These are phyloP conservation scores for Aspergillus hortae DNA, from an alignment of 2,329 filamentous ascomycete genomes.

Conservation along the genomic window DNA sequence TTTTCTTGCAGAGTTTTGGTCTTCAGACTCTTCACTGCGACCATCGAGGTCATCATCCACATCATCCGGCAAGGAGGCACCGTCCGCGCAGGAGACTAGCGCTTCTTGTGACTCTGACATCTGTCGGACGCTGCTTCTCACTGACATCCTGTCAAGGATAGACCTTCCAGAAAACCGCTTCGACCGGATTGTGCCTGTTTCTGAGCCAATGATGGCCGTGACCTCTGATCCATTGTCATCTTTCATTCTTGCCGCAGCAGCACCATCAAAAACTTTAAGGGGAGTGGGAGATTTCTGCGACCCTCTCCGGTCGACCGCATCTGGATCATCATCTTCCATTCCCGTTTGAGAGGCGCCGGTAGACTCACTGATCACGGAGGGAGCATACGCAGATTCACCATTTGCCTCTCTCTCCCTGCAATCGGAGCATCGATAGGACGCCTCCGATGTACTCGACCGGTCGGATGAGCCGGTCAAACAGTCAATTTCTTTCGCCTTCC, in stretches of 20 bases:
- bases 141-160: conserved; percentile 24
- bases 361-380: conserved; percentile 8
- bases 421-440: conserved; percentile 20
- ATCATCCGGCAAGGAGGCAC: conserved; percentile 23
- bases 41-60: conserved; percentile 19
- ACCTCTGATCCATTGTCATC: conserved; percentile 62
- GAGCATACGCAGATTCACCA: conserved; percentile 10
- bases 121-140: conserved; percentile 13
- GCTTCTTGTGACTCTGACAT: conserved; percentile 36
- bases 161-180: conserved; percentile 29
- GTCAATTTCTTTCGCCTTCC: conserved; percentile 22
- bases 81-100: conserved; percentile 20
- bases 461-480: conserved; percentile 18
- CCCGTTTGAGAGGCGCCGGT: conserved; percentile 2
- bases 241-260: conserved; percentile 28
- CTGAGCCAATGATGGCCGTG: conserved; percentile 53
- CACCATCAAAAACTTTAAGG: conserved; percentile 19
- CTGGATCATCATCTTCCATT: conserved; percentile 1
- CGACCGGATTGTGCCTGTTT: conserved; percentile 28
- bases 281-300: conserved; percentile 1
- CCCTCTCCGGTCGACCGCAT: neutral
- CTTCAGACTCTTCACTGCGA: conserved; percentile 10
- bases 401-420: conserved; percentile 12
- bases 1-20: neutral
- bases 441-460: neutral